Evolutionary conservation across 1,284 basidiomycete species (phyloP).

Genomic region (Melampsora americana): DNA sequence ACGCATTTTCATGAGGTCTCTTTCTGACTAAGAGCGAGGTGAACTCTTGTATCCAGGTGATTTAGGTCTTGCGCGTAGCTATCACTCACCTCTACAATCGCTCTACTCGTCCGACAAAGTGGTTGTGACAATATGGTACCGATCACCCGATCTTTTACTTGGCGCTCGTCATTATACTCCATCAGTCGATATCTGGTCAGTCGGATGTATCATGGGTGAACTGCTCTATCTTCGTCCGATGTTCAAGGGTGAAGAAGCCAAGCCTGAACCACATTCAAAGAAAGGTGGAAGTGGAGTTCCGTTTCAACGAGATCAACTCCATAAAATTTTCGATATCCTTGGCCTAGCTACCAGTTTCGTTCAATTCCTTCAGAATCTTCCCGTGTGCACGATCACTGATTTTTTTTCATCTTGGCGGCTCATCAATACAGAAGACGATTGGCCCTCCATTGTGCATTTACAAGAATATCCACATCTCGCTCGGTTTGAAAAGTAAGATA

Average conservation of each 20-base stretch:
- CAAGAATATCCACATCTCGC: constrained; percentile 82
- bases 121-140: constrained; percentile 99
- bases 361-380: background rate
- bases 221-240: constrained; percentile 87
- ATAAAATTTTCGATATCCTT: constrained; percentile 90
- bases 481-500: constrained; percentile 65
- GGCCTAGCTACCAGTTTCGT: constrained; percentile 77
- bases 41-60: constrained; percentile 58
- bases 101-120: constrained; percentile 54
- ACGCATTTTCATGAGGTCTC: background rate
- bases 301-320: constrained; percentile 88
- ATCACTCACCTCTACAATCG: constrained; percentile 60
- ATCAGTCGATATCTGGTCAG: constrained; percentile 76
- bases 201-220: constrained; percentile 96
- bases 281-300: constrained; percentile 61
- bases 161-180: constrained; percentile 94
- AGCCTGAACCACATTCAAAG: constrained; percentile 69
- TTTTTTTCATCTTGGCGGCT: background rate
- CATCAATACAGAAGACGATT: constrained; percentile 65
- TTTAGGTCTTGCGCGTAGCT: constrained; percentile 84
- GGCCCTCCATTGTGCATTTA: constrained; percentile 82
- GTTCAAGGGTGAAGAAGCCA: constrained; percentile 99
- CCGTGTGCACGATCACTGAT: constrained; percentile 7
- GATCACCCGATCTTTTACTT: constrained; percentile 87
- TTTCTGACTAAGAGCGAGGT: background rate